Evolutionary conservation across 164 flowering plant species (phyloP).

Genomic region (Annona squamosa): DNA sequence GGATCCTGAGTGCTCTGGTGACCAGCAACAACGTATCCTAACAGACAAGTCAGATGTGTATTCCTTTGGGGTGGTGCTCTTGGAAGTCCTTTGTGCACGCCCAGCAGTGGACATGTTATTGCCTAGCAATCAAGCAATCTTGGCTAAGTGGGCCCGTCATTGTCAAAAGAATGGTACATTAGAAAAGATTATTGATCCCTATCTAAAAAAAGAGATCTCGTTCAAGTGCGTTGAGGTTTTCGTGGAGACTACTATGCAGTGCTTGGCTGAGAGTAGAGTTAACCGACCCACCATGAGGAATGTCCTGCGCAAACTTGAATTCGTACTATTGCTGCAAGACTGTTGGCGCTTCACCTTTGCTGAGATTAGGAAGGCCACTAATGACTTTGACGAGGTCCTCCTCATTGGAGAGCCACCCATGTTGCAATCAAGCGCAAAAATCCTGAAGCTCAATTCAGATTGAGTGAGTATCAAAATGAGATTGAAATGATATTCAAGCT

Average conservation of each 20-base stretch:
- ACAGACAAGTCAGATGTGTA: slow-evolving; percentile 20
- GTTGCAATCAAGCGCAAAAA: no score
- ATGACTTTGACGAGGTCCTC: no score
- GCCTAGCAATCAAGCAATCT: slow-evolving; percentile 55
- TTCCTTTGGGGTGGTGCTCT: slow-evolving; percentile 20
- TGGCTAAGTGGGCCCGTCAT: slow-evolving; percentile 70
- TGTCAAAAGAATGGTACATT: slow-evolving; percentile 51
- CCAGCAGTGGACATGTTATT: slow-evolving; percentile 64
- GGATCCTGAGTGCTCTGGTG: slow-evolving; percentile 19
- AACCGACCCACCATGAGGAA: slow-evolving; percentile 79
- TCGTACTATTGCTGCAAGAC: slow-evolving; percentile 57
- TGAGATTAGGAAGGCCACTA: no score
- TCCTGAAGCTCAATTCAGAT: no score
- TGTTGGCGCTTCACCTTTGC: background rate
- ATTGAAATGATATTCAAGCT: no score
- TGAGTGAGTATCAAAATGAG: no score
- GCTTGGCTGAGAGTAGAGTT: slow-evolving; percentile 63
- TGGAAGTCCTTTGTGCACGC: slow-evolving; percentile 43
- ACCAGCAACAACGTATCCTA: slow-evolving; percentile 6
- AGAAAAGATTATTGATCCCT: slow-evolving; percentile 48
- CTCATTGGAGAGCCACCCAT: no score
- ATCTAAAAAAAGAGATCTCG: slow-evolving; percentile 40
- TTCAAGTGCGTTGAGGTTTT: slow-evolving; percentile 44
- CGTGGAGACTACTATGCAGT: slow-evolving; percentile 62
- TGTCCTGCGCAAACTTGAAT: slow-evolving; percentile 70